Percentiles rank a stretch among this genome's conserved stretches.
Conservation (phyloP, 306 rosid species). For the Leucaena leucocephala region DNA sequence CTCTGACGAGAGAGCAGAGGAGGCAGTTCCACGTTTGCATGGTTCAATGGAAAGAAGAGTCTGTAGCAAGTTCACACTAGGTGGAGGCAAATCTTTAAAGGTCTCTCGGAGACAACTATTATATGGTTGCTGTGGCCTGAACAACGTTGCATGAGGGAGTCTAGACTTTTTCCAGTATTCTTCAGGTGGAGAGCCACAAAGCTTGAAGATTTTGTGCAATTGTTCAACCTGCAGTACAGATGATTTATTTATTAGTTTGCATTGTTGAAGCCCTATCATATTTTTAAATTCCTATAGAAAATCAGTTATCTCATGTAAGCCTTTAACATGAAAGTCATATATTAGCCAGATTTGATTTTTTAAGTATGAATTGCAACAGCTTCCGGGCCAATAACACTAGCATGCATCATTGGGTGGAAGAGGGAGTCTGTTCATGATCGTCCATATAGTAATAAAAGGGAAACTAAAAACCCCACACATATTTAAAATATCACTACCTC, state of each 20-base stretch:
- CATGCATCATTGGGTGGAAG: neutral
- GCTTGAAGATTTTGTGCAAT: conserved; percentile 94
- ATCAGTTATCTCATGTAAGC: neutral
- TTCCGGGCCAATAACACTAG: neutral
- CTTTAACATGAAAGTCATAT: neutral
- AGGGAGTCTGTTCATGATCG: neutral
- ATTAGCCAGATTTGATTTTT: neutral
- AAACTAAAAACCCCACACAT: neutral
- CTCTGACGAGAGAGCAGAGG: conserved; percentile 85
- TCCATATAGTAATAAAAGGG: neutral
- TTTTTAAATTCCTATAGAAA: neutral
- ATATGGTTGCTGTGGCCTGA: conserved; percentile 87
- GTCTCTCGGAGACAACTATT: conserved; percentile 66
- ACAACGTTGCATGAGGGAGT: conserved; percentile 86
- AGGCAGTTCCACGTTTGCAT: conserved; percentile 87
- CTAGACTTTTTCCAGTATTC: conserved; percentile 86
- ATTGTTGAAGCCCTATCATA: conserved; percentile 9
- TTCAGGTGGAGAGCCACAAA: conserved; percentile 93
- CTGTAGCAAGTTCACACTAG: conserved; percentile 63
- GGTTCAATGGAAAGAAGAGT: conserved; percentile 91
- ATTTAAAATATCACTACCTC: conserved; percentile 60
- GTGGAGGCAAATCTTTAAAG: conserved; percentile 64
- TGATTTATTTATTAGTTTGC: conserved; percentile 8
- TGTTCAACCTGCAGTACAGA: conserved; percentile 90
- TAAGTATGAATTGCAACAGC: conserved; percentile 8